These are phyloP conservation scores for Penicillium lagena DNA, from an alignment of 495 filamentous ascomycete genomes.

Conservation along the genomic window DNA sequence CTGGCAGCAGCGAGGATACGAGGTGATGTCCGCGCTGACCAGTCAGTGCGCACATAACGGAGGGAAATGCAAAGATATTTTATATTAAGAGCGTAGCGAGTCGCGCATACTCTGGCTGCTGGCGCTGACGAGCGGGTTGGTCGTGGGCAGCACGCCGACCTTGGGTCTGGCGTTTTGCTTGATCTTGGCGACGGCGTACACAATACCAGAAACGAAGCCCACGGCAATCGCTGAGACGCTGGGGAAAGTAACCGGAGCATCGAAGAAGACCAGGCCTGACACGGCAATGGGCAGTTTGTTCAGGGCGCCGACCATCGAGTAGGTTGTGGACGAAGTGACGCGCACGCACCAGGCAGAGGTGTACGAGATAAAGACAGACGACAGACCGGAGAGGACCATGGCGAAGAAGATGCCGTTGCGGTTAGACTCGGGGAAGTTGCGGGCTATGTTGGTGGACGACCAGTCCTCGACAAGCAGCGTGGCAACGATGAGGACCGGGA, in stretches of 20 bases:
- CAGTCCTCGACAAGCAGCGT: constrained; percentile 88
- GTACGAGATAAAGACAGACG: constrained; percentile 97
- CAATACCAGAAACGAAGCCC: constrained; percentile 86
- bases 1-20: background rate
- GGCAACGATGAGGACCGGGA: constrained; percentile 80
- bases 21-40: constrained; percentile 4
- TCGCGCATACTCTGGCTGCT: constrained; percentile 91
- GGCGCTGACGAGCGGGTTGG: constrained; percentile 69
- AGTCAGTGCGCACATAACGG: constrained; percentile 7
- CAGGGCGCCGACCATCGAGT: constrained; percentile 95
- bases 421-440: constrained; percentile 77
- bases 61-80: too few relatives aligned
- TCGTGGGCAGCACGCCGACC: constrained; percentile 59
- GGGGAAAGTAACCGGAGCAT: constrained; percentile 87
- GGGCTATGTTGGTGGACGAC: constrained; percentile 74
- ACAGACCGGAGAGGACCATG: constrained; percentile 92
- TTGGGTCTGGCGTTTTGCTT: constrained; percentile 64
- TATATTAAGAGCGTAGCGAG: constrained; percentile 50
- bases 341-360: constrained; percentile 98
- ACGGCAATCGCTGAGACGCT: constrained; percentile 83
- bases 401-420: constrained; percentile 72
- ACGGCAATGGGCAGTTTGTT: constrained; percentile 97
- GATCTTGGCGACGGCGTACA: constrained; percentile 89
- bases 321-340: constrained; percentile 91
- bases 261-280: constrained; percentile 88